Conservation (phyloP, 805 yeast species). For the Zygoascus ofunaensis region DNA sequence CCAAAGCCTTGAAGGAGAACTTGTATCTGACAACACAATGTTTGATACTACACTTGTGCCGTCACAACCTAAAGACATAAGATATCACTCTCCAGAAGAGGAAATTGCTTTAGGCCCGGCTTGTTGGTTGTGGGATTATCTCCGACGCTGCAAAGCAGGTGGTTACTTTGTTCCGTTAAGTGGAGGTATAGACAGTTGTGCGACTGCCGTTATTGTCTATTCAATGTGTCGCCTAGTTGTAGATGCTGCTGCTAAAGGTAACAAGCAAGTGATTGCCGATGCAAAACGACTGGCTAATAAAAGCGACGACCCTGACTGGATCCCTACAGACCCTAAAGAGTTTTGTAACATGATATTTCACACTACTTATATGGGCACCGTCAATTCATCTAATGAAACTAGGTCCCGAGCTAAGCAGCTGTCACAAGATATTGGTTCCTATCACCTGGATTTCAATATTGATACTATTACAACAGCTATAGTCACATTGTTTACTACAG, state of each 20-base stretch:
- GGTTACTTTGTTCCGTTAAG: slow-evolving; percentile 90
- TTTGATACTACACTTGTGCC: slow-evolving; percentile 60
- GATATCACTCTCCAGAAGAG: slow-evolving; percentile 79
- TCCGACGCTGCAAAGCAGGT: slow-evolving; percentile 80
- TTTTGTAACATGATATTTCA: slow-evolving; percentile 71
- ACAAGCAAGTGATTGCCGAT: slow-evolving; percentile 68
- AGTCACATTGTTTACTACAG: slow-evolving; percentile 66
- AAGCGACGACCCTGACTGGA: slow-evolving; percentile 39
- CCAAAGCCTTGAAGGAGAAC: slow-evolving; percentile 14
- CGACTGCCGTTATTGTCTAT: slow-evolving; percentile 88
- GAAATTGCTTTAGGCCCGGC: slow-evolving; percentile 98
- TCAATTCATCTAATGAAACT: slow-evolving; percentile 83
- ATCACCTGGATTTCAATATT: slow-evolving; percentile 88
- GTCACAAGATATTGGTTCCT: slow-evolving; percentile 70
- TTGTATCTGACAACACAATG: slow-evolving; percentile 9
- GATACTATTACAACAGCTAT: slow-evolving; percentile 73
- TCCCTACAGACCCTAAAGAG: slow-evolving; percentile 67
- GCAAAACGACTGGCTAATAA: slow-evolving; percentile 57
- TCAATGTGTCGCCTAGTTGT: slow-evolving; percentile 88
- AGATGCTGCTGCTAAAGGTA: slow-evolving; percentile 56
- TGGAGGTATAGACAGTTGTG: slow-evolving; percentile 98
- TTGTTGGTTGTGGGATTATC: slow-evolving; percentile 98
- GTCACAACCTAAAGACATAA: slow-evolving; percentile 39
- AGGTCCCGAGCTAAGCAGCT: slow-evolving; percentile 71
- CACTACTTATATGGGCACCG: slow-evolving; percentile 93